Evolutionary conservation across 1,284 basidiomycete genomes (phyloP), one percentile per base, ranked within the genome.

Genomic region (Apiotrichum gracile): DNA sequence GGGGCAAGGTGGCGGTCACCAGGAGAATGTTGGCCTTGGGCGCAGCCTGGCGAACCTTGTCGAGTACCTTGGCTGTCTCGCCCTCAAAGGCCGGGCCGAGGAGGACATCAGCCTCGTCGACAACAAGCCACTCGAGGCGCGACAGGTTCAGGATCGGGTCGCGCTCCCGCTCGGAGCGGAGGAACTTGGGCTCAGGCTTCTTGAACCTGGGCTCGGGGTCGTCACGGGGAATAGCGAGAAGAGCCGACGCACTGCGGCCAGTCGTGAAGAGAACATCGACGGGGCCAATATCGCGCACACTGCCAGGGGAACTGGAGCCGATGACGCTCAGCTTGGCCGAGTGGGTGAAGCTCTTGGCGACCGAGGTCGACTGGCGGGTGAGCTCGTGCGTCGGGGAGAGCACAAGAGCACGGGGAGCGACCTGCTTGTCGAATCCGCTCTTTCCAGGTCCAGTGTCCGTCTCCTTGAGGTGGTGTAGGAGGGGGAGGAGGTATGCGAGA

Each of bases 51-150:
- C 79, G 54, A 19, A 64, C 44, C 13, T 52, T 56, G 5, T 83
- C 79, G 4, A 92, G 76, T 2, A 91, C 76, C 37, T 78, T 72
- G 3, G 82, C 74, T 0, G 88, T 91, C 27, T 83, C 81, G 49
- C 83, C 81, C 57, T 83, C 79, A 68, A 92, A 92, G 67, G 91
- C 88, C 1, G 83, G 79, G 66, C 90, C 88, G 51, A 91, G 85
- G n/a, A 92, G 77, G 29, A 92, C 83, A 67, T 94, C 90, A 0
- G 91, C 88, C 68, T 94, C 90, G 60, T 93, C 90, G 3, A 92
- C 77, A 1, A 91, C 79, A 7, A 93, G 82, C 87, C 88, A 92
- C 64, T 91, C 87, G 1, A 91, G 77, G 42, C 54, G 59, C 52
- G 22, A 27, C 10, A 53, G 33, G 39, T 56, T 47, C n/a, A 56